Evolutionary conservation across 2,329 filamentous ascomycete genomes (phyloP), one percentile per base, ranked within the genome.

Genomic region (Cyphellophora attinorum): DNA sequence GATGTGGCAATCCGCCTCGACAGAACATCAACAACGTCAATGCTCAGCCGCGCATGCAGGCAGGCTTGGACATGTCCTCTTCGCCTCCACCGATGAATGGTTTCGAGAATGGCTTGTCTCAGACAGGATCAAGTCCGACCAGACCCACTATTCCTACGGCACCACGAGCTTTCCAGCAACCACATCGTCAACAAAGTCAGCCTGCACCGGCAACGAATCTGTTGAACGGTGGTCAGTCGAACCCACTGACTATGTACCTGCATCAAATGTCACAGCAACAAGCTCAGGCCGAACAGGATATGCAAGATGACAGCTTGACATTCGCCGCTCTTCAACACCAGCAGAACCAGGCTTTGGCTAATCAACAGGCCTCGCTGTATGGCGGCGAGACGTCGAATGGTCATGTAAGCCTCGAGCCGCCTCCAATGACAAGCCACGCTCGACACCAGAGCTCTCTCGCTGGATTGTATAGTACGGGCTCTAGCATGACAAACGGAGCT

Each of bases 1-100:
- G 91, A 37, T 98, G 91, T 53, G 91, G 91, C 48, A 98, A 98
- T 64, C 82, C 91, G 34, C 91, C 91, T 29, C 80, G 91, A 41
- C 91, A 96, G 64, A 73, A 84, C 47, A 76, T 80, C 57, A 74
- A 69, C 45, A 64, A 67, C 42, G 59, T 65, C 33, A 67, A 70
- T 47, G 67, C 71, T 34, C 73, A 81, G 53, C 79, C 80, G 38
- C 81, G 85, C 34, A 75, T 62, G 65, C 49, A 73, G 65, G 52
- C 51, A 39, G 51, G 57, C n/a, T 48, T 65, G 12, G 72, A 76
- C 37, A 70, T 67, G 21, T 57, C 69, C 19, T 64, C 68, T 40
- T 75, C 73, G 6, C 70, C 69, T 5, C 70, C 70, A 3, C 67
- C 67, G 5, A 59, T 74, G 46, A 78, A 74, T 44, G 72, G 74